phyloP scores from a whole-genome alignment of 202 grass and related monocot genomes.

The Setaria italica region DNA sequence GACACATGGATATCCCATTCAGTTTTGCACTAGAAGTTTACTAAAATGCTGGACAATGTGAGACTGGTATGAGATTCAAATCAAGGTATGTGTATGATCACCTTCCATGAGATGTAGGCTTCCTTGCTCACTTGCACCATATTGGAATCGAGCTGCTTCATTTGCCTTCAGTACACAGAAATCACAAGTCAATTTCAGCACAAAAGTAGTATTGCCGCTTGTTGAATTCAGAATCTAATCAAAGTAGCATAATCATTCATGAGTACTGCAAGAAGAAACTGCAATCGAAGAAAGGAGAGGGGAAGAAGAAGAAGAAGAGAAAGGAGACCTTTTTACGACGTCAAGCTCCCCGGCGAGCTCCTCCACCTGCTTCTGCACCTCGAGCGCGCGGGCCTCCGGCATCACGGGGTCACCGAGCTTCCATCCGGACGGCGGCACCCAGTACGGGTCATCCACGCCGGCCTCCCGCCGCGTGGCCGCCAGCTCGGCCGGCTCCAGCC shows the following conservation, averaged over 20 bases:
- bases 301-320: background rate
- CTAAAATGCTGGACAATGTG: background rate
- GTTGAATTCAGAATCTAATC: background rate
- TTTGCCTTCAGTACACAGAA: constrained; percentile 47
- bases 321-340: constrained; percentile 60
- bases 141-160: constrained; percentile 48
- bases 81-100: constrained; percentile 21
- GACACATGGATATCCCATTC: background rate
- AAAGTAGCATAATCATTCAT: background rate
- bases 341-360: constrained; percentile 57
- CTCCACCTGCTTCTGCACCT: constrained; percentile 44
- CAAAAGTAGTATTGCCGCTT: background rate
- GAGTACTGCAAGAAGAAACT: background rate
- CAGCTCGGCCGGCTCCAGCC: constrained; percentile 79
- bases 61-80: constrained; percentile 13
- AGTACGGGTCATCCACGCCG: constrained; percentile 68
- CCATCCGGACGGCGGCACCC: constrained; percentile 81
- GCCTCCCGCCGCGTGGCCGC: constrained; percentile 48
- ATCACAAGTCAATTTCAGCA: constrained; percentile 25
- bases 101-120: constrained; percentile 48
- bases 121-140: constrained; percentile 38
- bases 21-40: background rate
- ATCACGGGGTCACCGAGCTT: constrained; percentile 69
- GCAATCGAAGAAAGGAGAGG: background rate
- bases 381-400: constrained; percentile 12